Percentiles rank a stretch among this genome's conserved stretches.
phyloP scores from a whole-genome alignment of 805 yeast species.

The Middelhovenomyces tepae region DNA sequence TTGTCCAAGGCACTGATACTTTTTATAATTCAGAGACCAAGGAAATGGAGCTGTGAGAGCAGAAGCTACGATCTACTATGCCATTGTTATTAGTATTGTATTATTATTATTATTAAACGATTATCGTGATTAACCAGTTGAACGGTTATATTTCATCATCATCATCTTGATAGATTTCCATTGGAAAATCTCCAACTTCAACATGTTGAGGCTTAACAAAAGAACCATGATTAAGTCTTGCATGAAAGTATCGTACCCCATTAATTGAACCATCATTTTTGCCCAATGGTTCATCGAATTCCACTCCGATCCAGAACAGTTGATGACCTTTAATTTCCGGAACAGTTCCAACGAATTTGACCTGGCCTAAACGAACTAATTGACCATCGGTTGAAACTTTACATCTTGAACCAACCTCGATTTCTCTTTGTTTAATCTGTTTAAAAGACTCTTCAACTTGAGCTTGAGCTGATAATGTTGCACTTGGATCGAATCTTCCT shows the following conservation, averaged over 20 bases:
- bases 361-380: slow-evolving; percentile 65
- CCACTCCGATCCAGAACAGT: slow-evolving; percentile 69
- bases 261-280: slow-evolving; percentile 73
- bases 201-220: slow-evolving; percentile 65
- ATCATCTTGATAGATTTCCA: slow-evolving; percentile 41
- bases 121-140: too few relatives aligned
- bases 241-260: slow-evolving; percentile 50
- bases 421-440: slow-evolving; percentile 8
- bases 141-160: slow-evolving; percentile 26
- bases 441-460: slow-evolving; percentile 10
- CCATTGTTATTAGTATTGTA: neutral
- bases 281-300: slow-evolving; percentile 79
- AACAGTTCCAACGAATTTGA: slow-evolving; percentile 62
- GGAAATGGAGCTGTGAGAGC: neutral
- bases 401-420: slow-evolving; percentile 20
- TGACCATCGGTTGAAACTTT: slow-evolving; percentile 36
- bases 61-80: neutral
- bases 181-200: slow-evolving; percentile 61
- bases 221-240: slow-evolving; percentile 56
- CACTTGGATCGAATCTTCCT: slow-evolving; percentile 64
- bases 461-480: slow-evolving; percentile 18
- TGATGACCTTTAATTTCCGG: slow-evolving; percentile 40
- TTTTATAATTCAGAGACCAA: too few relatives aligned
- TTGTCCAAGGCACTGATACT: slow-evolving; percentile 53
- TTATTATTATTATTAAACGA: neutral